Evolutionary conservation across 805 yeast species (phyloP).

Genomic region (Yamadazyma phyllophila): DNA sequence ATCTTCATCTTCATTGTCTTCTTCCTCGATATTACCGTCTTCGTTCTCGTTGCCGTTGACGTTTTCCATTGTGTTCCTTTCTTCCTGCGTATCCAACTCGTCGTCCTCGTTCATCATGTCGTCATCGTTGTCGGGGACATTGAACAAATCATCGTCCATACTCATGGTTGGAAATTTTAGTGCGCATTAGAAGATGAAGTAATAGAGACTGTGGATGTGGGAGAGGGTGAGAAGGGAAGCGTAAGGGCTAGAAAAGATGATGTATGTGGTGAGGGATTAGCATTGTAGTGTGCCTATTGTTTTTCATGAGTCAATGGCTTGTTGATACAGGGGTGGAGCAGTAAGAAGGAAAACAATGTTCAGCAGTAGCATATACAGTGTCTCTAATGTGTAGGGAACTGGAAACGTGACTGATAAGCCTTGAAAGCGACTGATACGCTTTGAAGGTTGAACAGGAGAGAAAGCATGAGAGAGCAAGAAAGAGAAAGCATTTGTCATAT

Average conservation of each 20-base stretch:
- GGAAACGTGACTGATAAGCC: no score
- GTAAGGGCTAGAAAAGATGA: neutral
- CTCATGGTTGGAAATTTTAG: constrained; percentile 16
- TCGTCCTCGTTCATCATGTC: constrained; percentile 13
- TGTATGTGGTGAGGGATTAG: no score
- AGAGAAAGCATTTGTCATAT: no score
- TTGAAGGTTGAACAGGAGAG: no score
- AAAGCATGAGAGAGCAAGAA: no score
- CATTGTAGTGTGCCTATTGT: no score
- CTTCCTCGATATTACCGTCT: constrained; percentile 20
- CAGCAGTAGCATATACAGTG: no score
- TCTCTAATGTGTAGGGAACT: no score
- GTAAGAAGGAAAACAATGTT: no score
- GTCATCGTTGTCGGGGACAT: constrained; percentile 14
- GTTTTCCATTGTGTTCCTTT: constrained; percentile 12
- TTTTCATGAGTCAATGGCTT: no score
- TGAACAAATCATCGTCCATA: constrained; percentile 30
- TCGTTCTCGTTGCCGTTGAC: constrained; percentile 16
- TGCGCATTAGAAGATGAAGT: neutral
- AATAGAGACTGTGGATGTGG: neutral
- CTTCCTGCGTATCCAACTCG: constrained; percentile 16
- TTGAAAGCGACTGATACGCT: no score
- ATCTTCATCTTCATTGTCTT: constrained; percentile 19
- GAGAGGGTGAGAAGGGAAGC: neutral
- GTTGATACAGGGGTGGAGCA: no score